phyloP scores from a whole-genome alignment of 352 stramenopile species.

The Phytopythium delawarense region DNA sequence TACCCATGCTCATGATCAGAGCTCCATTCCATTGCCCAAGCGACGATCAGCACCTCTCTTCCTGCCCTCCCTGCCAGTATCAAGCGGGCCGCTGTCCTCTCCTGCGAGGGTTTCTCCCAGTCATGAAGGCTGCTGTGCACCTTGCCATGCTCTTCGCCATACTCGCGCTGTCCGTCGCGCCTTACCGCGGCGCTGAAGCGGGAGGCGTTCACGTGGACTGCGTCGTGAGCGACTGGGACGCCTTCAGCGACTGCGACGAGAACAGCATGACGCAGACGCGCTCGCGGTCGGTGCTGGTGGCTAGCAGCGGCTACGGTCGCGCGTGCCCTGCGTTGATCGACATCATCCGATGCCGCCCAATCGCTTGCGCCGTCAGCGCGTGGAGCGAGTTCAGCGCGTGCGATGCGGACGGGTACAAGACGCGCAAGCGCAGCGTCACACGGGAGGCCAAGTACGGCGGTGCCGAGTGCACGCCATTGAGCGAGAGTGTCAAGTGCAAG shows the following conservation, averaged over 20 bases:
- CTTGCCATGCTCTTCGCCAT: slow-evolving; percentile 1
- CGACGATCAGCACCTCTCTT: background rate
- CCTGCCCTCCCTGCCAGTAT: too few species aligned
- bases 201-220: slow-evolving; percentile 13
- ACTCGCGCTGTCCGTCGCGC: background rate
- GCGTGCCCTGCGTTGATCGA: slow-evolving; percentile 22
- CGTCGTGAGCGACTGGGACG: slow-evolving; percentile 20
- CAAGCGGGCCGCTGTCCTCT: too few species aligned
- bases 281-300: slow-evolving; percentile 15
- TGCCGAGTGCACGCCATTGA: slow-evolving; percentile 12
- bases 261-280: slow-evolving; percentile 22
- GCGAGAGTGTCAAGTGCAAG: slow-evolving; percentile 21
- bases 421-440: slow-evolving; percentile 15
- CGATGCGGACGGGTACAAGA: slow-evolving; percentile 24
- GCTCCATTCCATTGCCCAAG: background rate
- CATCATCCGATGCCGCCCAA: slow-evolving; percentile 12
- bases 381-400: slow-evolving; percentile 25
- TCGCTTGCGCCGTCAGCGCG: slow-evolving; percentile 20
- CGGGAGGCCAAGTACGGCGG: slow-evolving; percentile 20
- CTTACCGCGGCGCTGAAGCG: background rate
- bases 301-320: slow-evolving; percentile 14
- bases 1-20: background rate
- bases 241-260: slow-evolving; percentile 18
- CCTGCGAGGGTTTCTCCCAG: too few species aligned
- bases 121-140: background rate